Evolutionary conservation across 73 alveolate genomes (phyloP).

Genomic region (Blepharisma japonicum): DNA sequence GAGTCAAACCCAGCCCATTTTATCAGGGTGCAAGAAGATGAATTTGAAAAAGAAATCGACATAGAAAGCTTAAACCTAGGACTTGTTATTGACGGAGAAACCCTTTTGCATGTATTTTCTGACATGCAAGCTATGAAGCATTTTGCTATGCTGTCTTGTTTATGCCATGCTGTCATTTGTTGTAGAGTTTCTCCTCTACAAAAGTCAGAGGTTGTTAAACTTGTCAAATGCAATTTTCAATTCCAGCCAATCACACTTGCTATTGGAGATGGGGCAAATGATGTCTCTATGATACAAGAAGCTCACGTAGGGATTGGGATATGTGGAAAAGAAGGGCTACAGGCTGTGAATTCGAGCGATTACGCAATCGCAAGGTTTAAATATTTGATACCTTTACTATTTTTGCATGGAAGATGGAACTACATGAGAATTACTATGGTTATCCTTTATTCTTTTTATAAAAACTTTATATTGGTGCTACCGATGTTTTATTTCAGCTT

Average conservation of each 20-base stretch:
- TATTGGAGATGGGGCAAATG: constrained; percentile 70
- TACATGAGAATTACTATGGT: constrained; percentile 69
- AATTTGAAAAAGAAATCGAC: not conserved
- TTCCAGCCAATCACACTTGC: constrained; percentile 58
- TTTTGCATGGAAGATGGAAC: constrained; percentile 94
- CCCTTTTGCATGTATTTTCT: not conserved
- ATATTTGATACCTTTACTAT: constrained; percentile 72
- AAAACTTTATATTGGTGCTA: constrained; percentile 68
- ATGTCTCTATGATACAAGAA: constrained; percentile 66
- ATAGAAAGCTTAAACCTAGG: not conserved
- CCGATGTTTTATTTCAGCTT: constrained; percentile 76
- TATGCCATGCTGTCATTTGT: constrained; percentile 54
- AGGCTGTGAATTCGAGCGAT: constrained; percentile 64
- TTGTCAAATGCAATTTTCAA: constrained; percentile 51
- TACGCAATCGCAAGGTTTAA: constrained; percentile 76
- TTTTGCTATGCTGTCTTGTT: constrained; percentile 24
- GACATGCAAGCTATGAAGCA: not conserved
- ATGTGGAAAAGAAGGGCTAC: constrained; percentile 62
- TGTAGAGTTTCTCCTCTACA: constrained; percentile 66
- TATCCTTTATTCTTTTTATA: constrained; percentile 79
- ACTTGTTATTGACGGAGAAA: constrained; percentile 29
- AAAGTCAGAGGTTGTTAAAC: constrained; percentile 61
- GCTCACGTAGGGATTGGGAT: constrained; percentile 71
- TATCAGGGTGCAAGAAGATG: constrained; percentile 19
- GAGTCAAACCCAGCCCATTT: not conserved